Base-by-base conservation (phyloP, 768 basidiomycete species). In the Termitomyces sp. region DNA sequence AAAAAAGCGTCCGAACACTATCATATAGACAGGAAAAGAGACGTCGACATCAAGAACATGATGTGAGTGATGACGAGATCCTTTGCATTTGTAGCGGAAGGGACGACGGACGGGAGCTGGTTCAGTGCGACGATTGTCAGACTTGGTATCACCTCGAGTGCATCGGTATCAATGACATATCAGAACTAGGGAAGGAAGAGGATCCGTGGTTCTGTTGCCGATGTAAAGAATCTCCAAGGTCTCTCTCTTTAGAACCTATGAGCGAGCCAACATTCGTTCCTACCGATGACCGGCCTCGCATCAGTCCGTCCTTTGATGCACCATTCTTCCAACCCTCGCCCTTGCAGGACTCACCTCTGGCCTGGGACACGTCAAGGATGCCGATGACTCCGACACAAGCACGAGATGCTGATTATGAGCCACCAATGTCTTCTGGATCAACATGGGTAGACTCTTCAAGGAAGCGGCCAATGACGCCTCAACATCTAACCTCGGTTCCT, bases 81-180 rank as follows among this genome's bases (percentile, higher is more conserved):
- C 67, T 86, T 17, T 94, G 92, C 69, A 77, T 89, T 32, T 93
- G 91, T 69, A 73, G 76, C 47, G 87, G 85, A 17, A 77, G 74
- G 55, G 87, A 89, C 66, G 88, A 91, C 61, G 91, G 87, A 4
- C 77, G 87, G n/a, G 82, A 86, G 60, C 79, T 91, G 50, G 92
- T 94, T 37, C 92, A 92, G 67, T 94, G 92, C 65, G 91, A 94
- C 66, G 79, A 80, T 4, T 94, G 92, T 71, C 78, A 84, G 69
- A 86, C 79, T 15, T 94, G 92, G 92, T 93, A 89, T 69, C 92
- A 94, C 72, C 79, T 92, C 37, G 74, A 83, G 48, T 94, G 92
- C 72, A 86, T 94, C 42, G 91, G 90, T 56, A 88, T 94, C 66
- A 74, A 73, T 56, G 80, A 78, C 65, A 80, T 84, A 38, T 73